Conservation (phyloP, 257 asterid species). For the Primulina eburnea region DNA sequence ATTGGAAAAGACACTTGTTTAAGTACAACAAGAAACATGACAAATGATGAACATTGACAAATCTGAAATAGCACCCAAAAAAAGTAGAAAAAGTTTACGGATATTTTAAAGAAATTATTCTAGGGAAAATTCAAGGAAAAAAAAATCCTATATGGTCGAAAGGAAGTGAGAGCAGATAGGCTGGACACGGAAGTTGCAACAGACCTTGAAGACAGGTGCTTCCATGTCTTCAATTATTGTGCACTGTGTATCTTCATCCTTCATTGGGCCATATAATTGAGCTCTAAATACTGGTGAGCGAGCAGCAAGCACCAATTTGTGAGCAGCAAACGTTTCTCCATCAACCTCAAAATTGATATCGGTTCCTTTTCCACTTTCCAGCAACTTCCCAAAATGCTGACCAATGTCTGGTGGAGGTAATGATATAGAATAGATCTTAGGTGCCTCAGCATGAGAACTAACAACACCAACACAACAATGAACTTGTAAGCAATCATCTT, state of each 20-base stretch:
- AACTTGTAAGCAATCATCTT: conserved; percentile 84
- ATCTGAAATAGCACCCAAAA: neutral
- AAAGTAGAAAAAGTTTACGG: no score
- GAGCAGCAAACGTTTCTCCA: conserved; percentile 74
- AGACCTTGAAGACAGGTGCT: conserved; percentile 86
- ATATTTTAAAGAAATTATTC: no score
- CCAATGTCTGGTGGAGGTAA: conserved; percentile 85
- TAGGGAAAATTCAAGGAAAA: no score
- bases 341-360: conserved; percentile 69
- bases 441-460: conserved; percentile 76
- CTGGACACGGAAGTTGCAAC: conserved; percentile 14
- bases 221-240: conserved; percentile 79
- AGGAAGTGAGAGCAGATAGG: neutral
- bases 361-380: conserved; percentile 70
- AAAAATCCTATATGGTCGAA: neutral
- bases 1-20: neutral
- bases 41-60: neutral
- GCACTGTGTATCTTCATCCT: conserved; percentile 63
- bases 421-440: conserved; percentile 70
- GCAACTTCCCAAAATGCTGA: conserved; percentile 74
- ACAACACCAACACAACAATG: conserved; percentile 95
- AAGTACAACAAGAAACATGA: neutral
- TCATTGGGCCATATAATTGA: conserved; percentile 95
- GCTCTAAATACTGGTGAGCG: conserved; percentile 96
- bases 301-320: conserved; percentile 92